Evolutionary conservation across 23 red algal genomes (phyloP).

Genomic region (Rhodosorus marinus): DNA sequence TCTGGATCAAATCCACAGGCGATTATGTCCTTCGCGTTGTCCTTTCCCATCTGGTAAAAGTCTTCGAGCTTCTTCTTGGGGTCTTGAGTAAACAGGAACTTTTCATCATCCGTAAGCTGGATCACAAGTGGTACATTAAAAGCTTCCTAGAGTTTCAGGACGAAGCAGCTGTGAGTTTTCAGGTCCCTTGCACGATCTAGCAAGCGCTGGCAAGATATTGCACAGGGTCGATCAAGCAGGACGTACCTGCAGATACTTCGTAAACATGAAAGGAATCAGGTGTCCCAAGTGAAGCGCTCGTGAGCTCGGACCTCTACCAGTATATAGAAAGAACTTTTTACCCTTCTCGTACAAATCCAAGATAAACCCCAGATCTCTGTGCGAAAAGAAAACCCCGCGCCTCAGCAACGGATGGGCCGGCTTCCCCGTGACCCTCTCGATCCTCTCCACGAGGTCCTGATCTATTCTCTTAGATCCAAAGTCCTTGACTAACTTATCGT

Average conservation of each 20-base stretch:
- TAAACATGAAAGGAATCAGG: conserved; percentile 86
- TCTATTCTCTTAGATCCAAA: conserved; percentile 58
- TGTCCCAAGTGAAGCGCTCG: conserved; percentile 75
- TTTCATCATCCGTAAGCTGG: conserved; percentile 96
- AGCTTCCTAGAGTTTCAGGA: too few relatives aligned
- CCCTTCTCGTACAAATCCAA: conserved; percentile 66
- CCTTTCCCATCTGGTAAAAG: conserved; percentile 43
- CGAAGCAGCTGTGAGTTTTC: too few relatives aligned
- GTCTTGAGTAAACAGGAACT: conserved; percentile 92
- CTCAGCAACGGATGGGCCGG: conserved; percentile 62
- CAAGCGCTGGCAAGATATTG: neutral
- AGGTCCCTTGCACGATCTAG: too few relatives aligned
- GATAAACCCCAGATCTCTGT: conserved; percentile 62
- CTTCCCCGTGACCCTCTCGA: conserved; percentile 54
- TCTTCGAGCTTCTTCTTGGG: conserved; percentile 30
- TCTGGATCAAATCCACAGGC: conserved; percentile 80
- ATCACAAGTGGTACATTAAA: conserved; percentile 73
- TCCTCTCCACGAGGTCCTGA: conserved; percentile 15
- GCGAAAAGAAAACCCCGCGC: conserved; percentile 85
- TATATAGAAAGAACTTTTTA: conserved; percentile 86
- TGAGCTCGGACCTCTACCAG: conserved; percentile 70
- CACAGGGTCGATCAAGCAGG: neutral
- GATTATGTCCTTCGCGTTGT: conserved; percentile 94
- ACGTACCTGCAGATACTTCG: conserved; percentile 82
- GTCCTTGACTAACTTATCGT: conserved; percentile 58